phyloP scores from a whole-genome alignment of 2,329 filamentous ascomycete species.

The Xylariaceae sp. region DNA sequence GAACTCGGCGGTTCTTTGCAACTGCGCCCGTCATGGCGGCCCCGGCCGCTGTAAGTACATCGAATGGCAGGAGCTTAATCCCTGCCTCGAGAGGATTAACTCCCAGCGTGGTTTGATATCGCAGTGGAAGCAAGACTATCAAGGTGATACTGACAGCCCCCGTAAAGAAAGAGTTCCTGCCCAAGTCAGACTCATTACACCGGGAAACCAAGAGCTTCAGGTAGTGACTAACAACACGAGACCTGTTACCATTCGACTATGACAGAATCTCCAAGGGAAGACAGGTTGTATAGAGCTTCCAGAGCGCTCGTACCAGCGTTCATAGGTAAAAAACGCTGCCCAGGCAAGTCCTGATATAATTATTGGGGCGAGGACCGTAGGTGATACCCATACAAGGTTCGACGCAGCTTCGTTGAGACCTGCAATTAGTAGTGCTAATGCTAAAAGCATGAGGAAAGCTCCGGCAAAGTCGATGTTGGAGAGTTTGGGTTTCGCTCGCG shows the following conservation, averaged over 20 bases:
- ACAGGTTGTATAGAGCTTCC: conserved; percentile 11
- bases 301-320: conserved; percentile 12
- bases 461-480: conserved; percentile 11
- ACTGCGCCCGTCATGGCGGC: conserved; percentile 8
- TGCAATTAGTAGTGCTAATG: conserved; percentile 9
- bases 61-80: conserved; percentile 14
- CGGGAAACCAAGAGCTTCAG: not conserved
- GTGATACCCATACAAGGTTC: conserved; percentile 5
- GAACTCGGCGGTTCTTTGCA: conserved; percentile 10
- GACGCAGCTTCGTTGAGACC: conserved; percentile 11
- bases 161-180: conserved; percentile 16
- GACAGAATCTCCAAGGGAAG: conserved; percentile 18
- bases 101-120: conserved; percentile 16
- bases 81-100: conserved; percentile 15
- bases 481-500: not conserved
- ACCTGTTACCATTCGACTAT: conserved; percentile 13
- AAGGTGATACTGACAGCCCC: conserved; percentile 14
- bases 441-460: conserved; percentile 13
- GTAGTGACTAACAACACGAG: conserved; percentile 13
- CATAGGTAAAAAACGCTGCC: conserved; percentile 15
- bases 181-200: not conserved
- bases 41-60: conserved; percentile 8
- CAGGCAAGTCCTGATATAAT: conserved; percentile 11
- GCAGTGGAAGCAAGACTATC: conserved; percentile 16
- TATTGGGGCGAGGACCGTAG: conserved; percentile 7